Conservation (phyloP, 305 asterid genomes). For the Fraxinus greggii region DNA sequence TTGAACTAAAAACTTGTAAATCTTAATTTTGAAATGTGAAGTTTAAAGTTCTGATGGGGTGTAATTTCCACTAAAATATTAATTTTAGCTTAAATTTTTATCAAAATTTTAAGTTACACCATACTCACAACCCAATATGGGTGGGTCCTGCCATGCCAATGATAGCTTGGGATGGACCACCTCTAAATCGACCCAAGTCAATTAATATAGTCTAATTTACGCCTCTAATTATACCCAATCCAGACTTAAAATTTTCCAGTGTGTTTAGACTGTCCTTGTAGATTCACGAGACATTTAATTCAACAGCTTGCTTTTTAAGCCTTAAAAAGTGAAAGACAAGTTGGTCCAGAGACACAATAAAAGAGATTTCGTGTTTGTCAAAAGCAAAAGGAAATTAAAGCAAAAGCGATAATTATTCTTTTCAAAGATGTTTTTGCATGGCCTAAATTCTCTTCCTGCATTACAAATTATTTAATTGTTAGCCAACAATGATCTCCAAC, state of each 20-base stretch:
- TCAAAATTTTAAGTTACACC: neutral
- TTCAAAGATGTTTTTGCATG: constrained; percentile 47
- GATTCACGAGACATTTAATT: neutral
- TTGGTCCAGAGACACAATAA: constrained; percentile 35
- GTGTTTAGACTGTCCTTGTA: neutral
- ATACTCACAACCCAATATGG: neutral
- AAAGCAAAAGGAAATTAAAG: constrained; percentile 50
- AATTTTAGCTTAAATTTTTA: no score
- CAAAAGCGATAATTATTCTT: constrained; percentile 28
- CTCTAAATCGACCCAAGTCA: no score
- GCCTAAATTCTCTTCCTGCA: constrained; percentile 23
- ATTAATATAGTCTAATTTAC: neutral
- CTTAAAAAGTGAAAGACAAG: constrained; percentile 35
- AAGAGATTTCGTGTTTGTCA: constrained; percentile 38
- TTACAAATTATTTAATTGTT: constrained; percentile 14
- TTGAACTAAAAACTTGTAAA: no score
- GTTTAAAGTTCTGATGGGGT: no score
- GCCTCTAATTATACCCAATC: neutral
- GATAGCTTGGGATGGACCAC: neutral
- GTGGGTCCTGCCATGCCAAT: neutral
- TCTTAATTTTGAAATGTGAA: no score
- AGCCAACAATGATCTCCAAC: constrained; percentile 5
- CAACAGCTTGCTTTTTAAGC: constrained; percentile 24
- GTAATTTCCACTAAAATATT: no score
- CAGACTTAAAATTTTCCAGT: neutral